Evolutionary conservation across 768 basidiomycete species (phyloP).

Genomic region (Heimioporus sp.): DNA sequence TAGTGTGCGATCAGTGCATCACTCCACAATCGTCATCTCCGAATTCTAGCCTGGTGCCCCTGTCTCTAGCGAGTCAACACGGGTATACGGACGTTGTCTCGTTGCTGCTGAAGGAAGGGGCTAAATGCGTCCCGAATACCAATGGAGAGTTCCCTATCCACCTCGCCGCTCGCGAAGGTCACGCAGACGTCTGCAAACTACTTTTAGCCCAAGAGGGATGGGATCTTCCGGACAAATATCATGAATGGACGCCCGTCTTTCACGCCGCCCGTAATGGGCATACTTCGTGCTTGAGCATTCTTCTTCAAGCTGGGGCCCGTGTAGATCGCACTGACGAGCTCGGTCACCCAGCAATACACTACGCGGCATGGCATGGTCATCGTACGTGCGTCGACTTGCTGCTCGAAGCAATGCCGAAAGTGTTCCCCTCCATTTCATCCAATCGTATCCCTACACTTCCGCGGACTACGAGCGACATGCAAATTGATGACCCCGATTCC

Average conservation of each 20-base stretch:
- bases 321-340: constrained; percentile 81
- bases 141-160: constrained; percentile 98
- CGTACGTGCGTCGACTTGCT: constrained; percentile 63
- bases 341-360: constrained; percentile 82
- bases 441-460: constrained; percentile 19
- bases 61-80: constrained; percentile 87
- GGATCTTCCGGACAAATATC: constrained; percentile 92
- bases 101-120: constrained; percentile 75
- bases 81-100: constrained; percentile 84
- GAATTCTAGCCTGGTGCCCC: constrained; percentile 73
- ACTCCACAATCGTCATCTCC: constrained; percentile 55
- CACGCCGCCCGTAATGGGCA: constrained; percentile 92
- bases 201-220: constrained; percentile 74
- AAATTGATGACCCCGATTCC: constrained; percentile 76
- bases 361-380: constrained; percentile 96
- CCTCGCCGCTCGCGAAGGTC: constrained; percentile 91
- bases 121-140: constrained; percentile 77
- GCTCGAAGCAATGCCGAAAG: constrained; percentile 37
- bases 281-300: constrained; percentile 65
- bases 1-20: constrained; percentile 72
- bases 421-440: constrained; percentile 12
- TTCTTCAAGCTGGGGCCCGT: constrained; percentile 77
- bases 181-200: constrained; percentile 76
- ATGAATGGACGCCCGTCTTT: constrained; percentile 97
- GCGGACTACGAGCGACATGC: constrained; percentile 30